Evolutionary conservation across 2,329 filamentous ascomycete species (phyloP), one percentile per base, ranked within the genome.

Genomic region (Colletotrichum limetticola): DNA sequence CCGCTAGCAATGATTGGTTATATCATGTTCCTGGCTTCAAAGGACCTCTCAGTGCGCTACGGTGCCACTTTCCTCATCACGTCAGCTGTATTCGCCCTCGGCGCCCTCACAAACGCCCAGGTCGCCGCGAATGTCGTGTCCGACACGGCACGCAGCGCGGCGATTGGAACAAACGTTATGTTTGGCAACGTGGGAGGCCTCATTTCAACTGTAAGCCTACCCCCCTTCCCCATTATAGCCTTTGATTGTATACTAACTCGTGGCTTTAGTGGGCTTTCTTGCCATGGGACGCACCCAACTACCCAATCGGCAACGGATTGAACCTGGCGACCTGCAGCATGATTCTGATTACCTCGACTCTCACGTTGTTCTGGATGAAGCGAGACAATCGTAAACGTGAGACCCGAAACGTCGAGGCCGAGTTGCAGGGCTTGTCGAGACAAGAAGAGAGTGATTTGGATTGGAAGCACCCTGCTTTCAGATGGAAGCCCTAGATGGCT

Each of bases 271-370:
- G 91, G 91, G 86, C 85, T 1, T 93, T 92, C 80, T 76, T 93
- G 56, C 87, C 88, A 0, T 88, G 82, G 66, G 92, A 94, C 76
- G 88, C 76, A 0, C 92, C 92, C 0, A 82, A 93, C 72, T 95
- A 90, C 76, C 89, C 83, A 30, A 93, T 93, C 83, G 93, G 92
- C 0, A 94, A 94, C 78, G 92, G 92, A 0, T 78, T 94, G 22
- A 94, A 94, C 78, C 77, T 94, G 56, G 92, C 89, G 0, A 91
- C 90, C 0, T 85, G 86, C n/a, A 85, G 84, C n/a, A 82, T 83
- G 1, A 89, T 90, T 1, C 78, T 93, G 14, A 66, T 94, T 1
- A 68, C 87, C 4, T 84, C 85, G 5, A 84, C 86, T 0, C 62
- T 77, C 0, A 78, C 92, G 46, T 82, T 89, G 74, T 75, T 87